Evolutionary conservation across 164 flowering plant species (phyloP), one percentile per base, ranked within the genome.

Genomic region (Piper longum): DNA sequence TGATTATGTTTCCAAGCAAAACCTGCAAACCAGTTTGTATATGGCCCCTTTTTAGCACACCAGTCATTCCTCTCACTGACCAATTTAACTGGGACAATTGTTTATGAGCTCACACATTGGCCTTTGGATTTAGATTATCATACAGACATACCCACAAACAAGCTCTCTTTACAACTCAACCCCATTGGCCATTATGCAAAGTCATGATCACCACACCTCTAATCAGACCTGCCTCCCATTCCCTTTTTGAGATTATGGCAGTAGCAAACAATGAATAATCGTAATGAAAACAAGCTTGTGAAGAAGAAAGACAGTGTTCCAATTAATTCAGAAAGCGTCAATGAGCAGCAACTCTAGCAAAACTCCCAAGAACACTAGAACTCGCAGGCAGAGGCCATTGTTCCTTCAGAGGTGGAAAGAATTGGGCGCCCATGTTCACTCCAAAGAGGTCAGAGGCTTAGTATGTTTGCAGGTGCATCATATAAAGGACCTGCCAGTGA

Each of bases 401-500:
- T 67, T 64, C 54, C 61, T 67, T 43, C 13, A 43, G 43, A 67
- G 43, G 60, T 55, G 59, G 54, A 54, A 45, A 54, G 70, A 60
- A 43, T 54, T 61, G 14, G 36, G 26, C 63, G 19, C 39, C 19
- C 9, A 5, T 41, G 4, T 41, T 12, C 13, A 43, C 17, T 43
- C 58, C 19, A 36, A 45, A 7, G 13, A 45, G 52, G n/a, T 55
- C 16, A n/a, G 60, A 56, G 61, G 65, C 16, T 26, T 67, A 13
- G 70, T 67, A 19, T 68, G 71, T 57, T 57, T 68, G 57, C 71
- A 68, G 40, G 66, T 68, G 18, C 71, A 68, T 51, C 43, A 57
- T 43, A 58, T 68, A 9, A 57, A 45, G 60, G 57, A 63, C 62
- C 57, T 68, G 56, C 71, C 62, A 36, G 9, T 17, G 43, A 57